These are phyloP conservation scores for Penicillium coffeae DNA, from an alignment of 495 filamentous ascomycete genomes.

Conservation along the genomic window DNA sequence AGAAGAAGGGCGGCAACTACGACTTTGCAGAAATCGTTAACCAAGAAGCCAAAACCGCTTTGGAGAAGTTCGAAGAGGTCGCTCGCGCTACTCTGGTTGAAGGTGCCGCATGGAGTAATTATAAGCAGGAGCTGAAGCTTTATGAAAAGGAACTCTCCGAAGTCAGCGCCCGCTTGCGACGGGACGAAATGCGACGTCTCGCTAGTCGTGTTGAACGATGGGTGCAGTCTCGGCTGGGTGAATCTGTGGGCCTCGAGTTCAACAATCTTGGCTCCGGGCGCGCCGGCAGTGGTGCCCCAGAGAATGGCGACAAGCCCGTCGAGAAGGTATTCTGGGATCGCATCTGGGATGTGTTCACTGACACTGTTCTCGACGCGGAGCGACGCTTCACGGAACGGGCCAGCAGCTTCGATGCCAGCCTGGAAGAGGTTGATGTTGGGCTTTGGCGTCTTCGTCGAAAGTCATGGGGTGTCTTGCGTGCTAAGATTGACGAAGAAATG, in stretches of 20 bases:
- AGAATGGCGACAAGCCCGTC: slow-evolving; percentile 64
- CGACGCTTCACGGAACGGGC: slow-evolving; percentile 80
- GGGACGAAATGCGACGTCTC: slow-evolving; percentile 92
- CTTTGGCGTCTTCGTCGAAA: slow-evolving; percentile 89
- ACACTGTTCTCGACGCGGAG: slow-evolving; percentile 84
- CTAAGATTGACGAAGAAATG: slow-evolving; percentile 95
- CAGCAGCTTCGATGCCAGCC: slow-evolving; percentile 84
- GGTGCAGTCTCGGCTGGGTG: slow-evolving; percentile 80
- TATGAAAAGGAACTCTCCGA: slow-evolving; percentile 81
- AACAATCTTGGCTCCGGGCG: slow-evolving; percentile 87
- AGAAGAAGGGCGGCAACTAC: slow-evolving; percentile 83
- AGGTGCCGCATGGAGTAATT: slow-evolving; percentile 77
- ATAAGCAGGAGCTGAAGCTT: slow-evolving; percentile 56
- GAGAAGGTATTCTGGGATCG: slow-evolving; percentile 95
- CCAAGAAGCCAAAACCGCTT: slow-evolving; percentile 67
- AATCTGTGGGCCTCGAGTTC: slow-evolving; percentile 89
- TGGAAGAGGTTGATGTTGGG: slow-evolving; percentile 89
- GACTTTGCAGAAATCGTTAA: slow-evolving; percentile 95
- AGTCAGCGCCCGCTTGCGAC: slow-evolving; percentile 73
- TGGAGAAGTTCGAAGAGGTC: slow-evolving; percentile 73
- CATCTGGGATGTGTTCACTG: slow-evolving; percentile 81
- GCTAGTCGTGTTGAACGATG: slow-evolving; percentile 87
- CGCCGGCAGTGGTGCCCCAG: slow-evolving; percentile 74
- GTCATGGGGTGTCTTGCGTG: slow-evolving; percentile 84
- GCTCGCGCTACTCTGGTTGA: slow-evolving; percentile 69